Evolutionary conservation across 768 basidiomycete genomes (phyloP), one percentile per base, ranked within the genome.

Genomic region (Harrya chromipes): DNA sequence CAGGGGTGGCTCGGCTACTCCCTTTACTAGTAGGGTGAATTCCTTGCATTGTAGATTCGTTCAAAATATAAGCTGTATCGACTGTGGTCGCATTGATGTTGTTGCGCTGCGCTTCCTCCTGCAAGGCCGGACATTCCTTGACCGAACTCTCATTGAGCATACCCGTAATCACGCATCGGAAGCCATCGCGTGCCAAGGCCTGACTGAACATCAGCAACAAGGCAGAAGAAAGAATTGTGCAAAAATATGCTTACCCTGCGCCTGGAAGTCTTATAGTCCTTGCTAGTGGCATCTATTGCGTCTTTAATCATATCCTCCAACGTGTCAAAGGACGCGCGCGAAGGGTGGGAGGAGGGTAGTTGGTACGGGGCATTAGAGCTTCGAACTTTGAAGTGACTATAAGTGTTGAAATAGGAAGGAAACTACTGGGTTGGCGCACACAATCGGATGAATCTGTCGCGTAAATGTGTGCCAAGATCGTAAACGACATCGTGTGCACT

Each of bases 271-370:
- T 6, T 19, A 19, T 37, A 23, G 38, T 37, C 16, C 2, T 17
- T 38, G 1, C n/a, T 17, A 29, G 41, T 14, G 12, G 27, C 1
- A 17, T 50, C 37, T 17, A 50, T 17, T 3, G 37, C 2, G n/a
- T 39, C 36, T 20, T 33, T 39, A 7, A 19, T 50, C 49, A 50
- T 39, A 26, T 50, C 49, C 21, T 43, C 37, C 23, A 50, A 24
- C 3, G 21, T 31, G 4, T 37, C 27, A 11, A 49, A 49, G 35
- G 42, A 24, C 39, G 36, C 7, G 9, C 17, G 23, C 10, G 37
- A 44, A 39, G 21, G 27, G 9, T 24, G 42, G 3, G 20, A 29
- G 4, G 35, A 40, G 6, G 41, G 27, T 16, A 11, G 24, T 35
- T 23, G 3, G 23, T 23, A 23, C 23, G 23, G 23, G 6, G 23